Percentiles rank a stretch among this genome's conserved stretches.
phyloP scores from a whole-genome alignment of 2,329 filamentous ascomycete genomes.

The Phoma sp. region DNA sequence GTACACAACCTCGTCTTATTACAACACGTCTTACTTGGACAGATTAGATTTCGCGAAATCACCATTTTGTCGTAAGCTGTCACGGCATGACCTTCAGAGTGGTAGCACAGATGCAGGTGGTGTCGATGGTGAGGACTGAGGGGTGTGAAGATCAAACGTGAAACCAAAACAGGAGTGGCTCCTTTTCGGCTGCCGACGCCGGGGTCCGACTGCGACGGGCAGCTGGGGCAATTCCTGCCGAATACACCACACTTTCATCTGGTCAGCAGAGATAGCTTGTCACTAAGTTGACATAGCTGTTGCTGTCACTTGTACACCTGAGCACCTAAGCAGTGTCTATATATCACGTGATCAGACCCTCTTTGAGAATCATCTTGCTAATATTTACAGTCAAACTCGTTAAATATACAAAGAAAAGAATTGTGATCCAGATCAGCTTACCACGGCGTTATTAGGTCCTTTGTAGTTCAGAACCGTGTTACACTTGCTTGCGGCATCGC shows the following conservation, averaged over 20 bases:
- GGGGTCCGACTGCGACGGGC: neutral
- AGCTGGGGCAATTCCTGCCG: neutral
- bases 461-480: slow-evolving; percentile 37
- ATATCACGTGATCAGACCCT: too few species aligned
- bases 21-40: too few species aligned
- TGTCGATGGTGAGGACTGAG: slow-evolving; percentile 9
- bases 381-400: too few species aligned
- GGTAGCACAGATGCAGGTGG: neutral
- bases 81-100: too few species aligned
- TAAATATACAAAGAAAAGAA: too few species aligned
- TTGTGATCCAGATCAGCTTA: neutral
- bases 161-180: slow-evolving; percentile 6
- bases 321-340: neutral
- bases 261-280: too few species aligned
- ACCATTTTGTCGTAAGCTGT: too few species aligned
- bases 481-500: slow-evolving; percentile 27
- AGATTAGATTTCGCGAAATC: too few species aligned
- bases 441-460: slow-evolving; percentile 3
- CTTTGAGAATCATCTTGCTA: too few species aligned
- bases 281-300: too few species aligned
- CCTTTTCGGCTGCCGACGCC: slow-evolving; percentile 9
- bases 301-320: neutral
- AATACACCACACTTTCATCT: neutral
- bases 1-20: too few species aligned
- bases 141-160: slow-evolving; percentile 14